Base-by-base conservation (phyloP, 768 basidiomycete species). In the Hericium alpestre region DNA sequence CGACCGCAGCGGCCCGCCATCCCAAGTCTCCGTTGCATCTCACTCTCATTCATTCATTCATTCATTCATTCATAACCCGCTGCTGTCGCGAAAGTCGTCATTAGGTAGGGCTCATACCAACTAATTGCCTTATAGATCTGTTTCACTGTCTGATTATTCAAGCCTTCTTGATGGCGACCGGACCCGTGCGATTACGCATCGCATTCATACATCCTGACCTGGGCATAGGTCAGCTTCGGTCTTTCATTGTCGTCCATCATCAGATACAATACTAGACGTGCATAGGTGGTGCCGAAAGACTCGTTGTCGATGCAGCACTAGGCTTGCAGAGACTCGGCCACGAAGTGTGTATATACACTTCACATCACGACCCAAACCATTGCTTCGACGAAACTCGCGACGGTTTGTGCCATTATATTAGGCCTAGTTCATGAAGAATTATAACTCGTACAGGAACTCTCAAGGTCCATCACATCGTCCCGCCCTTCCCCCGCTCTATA, bases 171-270 rank as follows among this genome's bases (percentile, higher is more conserved):
- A 46, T 46, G 43, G 43, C 43, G 15, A 18, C 43, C 2, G 43
- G 43, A 46, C 43, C 43, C 1, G n/a, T 15, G 15, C n/a, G 20
- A 7, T 38, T 84, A 52, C 74, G 76, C 37, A 73, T 96, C 59
- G 93, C 90, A 4, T 92, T 96, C 70, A 76, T 96, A 55, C 94
- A 97, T 67, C 94, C 94, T 38, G 94, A 97, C 73, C 76, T 97
- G 4, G 94, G 94, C 57, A 93, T 97, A 53, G 94, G 93, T 93
- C 63, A 47, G 69, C 64, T 27, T 32, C 38, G 20, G 32, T 10
- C 32, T 32, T 7, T 32, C 32, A 32, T 10, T 32, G 32, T 10
- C 8, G 8, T 32, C 32, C 2, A 32, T 32, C 6, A 32, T 9
- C 32, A 32, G 32, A 32, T 32, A 32, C 32, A 32, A 32, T 32